Evolutionary conservation across 148 eudicot genomes (phyloP), one percentile per base, ranked within the genome.

Genomic region (Spergularia marina): DNA sequence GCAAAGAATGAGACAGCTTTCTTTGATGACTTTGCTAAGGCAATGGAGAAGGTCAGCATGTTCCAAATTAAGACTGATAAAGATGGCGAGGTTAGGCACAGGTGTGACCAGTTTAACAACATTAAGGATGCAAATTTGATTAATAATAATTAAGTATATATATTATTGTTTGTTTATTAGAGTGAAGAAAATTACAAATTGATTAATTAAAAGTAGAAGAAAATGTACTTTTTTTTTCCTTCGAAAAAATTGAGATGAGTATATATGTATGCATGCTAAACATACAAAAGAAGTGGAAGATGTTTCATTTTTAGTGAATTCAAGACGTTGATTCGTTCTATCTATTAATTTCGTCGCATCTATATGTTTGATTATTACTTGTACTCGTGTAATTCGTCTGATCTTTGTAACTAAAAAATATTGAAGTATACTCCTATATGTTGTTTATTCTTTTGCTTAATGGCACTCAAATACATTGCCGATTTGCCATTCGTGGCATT

Each of bases 51-150:
- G 75, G 84, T 85, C 30, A 81, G 95, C 52, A 0, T 82, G 40
- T 76, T 65, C 30, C 55, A 74, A 25, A 58, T 92, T 59, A 84
- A 81, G 83, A 87, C 86, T 0, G 93, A 84, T 15, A 81, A 76
- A 10, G 67, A 82, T 10, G 92, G 95, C 30, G 97, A 90, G 77
- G 84, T 87, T 52, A 83, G 89, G 68, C 86, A 72, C 56, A 79
- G 86, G 52, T 88, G 95, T 78, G 95, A 88, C 62, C 78, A 77
- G 59, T 82, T 86, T 75, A 92, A 90, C 65, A 62, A 73, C 11
- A 53, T 59, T 44, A 17, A 44, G 15, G 74, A 40, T 23, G 47
- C 47, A 20, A 79, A 34, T 5, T 20, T 72, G 16, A 49, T 25
- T 53, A 66, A 20, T 14, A 66, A 20, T 14, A 16, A 36, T 34